These are phyloP conservation scores for Phyllosticta citrichinensis DNA, from an alignment of 2,329 filamentous ascomycete species.

Conservation along the genomic window DNA sequence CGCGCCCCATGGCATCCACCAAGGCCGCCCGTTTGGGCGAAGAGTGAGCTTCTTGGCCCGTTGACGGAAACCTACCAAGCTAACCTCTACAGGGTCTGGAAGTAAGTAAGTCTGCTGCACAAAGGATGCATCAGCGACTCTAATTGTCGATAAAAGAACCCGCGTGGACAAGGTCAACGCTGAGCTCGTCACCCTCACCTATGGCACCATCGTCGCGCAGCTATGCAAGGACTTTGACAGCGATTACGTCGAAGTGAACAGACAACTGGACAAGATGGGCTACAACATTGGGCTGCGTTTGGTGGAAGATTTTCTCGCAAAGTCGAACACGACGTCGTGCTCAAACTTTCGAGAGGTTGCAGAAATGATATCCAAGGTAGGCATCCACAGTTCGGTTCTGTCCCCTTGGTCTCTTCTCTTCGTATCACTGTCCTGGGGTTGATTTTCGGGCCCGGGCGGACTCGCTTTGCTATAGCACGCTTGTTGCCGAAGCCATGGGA, in stretches of 20 bases:
- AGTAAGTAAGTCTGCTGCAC: conserved; percentile 49
- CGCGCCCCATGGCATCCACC: conserved; percentile 42
- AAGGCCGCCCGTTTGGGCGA: conserved; percentile 63
- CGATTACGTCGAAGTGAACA: conserved; percentile 92
- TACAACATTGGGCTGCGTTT: conserved; percentile 95
- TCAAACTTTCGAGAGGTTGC: conserved; percentile 91
- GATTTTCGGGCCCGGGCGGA: too few relatives aligned
- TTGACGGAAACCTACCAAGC: conserved; percentile 13
- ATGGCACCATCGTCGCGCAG: conserved; percentile 94
- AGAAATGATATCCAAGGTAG: conserved; percentile 87
- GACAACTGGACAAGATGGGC: conserved; percentile 97
- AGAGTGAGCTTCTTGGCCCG: conserved; percentile 48
- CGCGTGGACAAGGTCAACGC: conserved; percentile 97
- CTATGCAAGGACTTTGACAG: conserved; percentile 92
- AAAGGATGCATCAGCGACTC: neutral
- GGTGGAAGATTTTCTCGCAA: conserved; percentile 96
- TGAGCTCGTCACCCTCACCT: conserved; percentile 92
- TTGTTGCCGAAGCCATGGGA: too few relatives aligned
- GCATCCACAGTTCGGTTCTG: neutral
- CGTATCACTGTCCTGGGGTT: too few relatives aligned
- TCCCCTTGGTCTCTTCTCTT: too few relatives aligned
- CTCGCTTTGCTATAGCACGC: too few relatives aligned
- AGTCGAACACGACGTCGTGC: conserved; percentile 82
- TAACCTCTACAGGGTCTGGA: conserved; percentile 63
- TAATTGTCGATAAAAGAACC: conserved; percentile 48